phyloP scores from a whole-genome alignment of 1,139 yeast genomes.

The Hyphopichia pseudoburtonii region DNA sequence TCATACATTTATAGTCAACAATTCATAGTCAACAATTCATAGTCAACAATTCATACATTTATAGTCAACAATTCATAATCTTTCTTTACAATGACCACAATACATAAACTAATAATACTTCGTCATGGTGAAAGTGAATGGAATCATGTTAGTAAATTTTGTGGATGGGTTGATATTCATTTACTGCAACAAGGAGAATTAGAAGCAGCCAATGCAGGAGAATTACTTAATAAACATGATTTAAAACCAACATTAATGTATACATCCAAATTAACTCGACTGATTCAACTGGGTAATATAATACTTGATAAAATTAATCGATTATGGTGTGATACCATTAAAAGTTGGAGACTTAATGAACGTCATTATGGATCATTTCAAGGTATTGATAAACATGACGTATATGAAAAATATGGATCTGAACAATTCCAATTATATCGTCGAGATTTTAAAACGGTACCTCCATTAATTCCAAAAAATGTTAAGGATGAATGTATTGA shows the following conservation, averaged over 20 bases:
- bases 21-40: too few species aligned
- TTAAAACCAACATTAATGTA: constrained; percentile 56
- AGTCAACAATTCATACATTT: too few species aligned
- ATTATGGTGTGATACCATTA: constrained; percentile 48
- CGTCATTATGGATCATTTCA: constrained; percentile 79
- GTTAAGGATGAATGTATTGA: constrained; percentile 40
- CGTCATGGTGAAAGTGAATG: constrained; percentile 80
- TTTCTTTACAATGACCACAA: constrained; percentile 7
- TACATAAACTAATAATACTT: constrained; percentile 48
- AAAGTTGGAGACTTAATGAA: constrained; percentile 74
- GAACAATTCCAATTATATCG: constrained; percentile 66
- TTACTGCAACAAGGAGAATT: constrained; percentile 58
- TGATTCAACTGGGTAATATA: constrained; percentile 65
- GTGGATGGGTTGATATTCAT: constrained; percentile 83
- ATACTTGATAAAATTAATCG: constrained; percentile 49
- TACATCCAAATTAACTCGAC: constrained; percentile 65
- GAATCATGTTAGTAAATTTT: constrained; percentile 68
- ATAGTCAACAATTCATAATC: not conserved
- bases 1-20: too few species aligned
- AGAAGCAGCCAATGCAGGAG: constrained; percentile 64
- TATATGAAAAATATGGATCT: constrained; percentile 58
- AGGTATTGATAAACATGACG: constrained; percentile 61
- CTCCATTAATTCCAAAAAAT: constrained; percentile 45
- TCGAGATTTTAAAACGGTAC: constrained; percentile 66
- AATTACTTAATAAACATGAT: constrained; percentile 40